Percentiles rank a stretch among this genome's conserved stretches.
Evolutionary conservation across 371 early-diverging fungal species (phyloP).

Genomic region (Actinomucor elegans): DNA sequence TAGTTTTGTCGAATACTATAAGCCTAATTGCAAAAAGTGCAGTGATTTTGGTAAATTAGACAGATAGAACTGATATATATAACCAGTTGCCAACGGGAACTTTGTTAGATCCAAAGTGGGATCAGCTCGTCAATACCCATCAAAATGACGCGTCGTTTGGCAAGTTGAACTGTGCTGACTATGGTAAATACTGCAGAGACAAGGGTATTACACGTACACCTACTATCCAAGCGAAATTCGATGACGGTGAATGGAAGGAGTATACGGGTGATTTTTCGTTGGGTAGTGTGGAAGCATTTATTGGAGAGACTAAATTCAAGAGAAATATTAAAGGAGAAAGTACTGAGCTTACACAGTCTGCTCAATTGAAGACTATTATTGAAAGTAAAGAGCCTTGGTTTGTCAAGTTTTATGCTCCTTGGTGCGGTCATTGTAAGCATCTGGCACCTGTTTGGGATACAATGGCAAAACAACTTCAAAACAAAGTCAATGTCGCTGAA

Average conservation of each 20-base stretch:
- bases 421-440: constrained; percentile 87
- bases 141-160: constrained; percentile 6
- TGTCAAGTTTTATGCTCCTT: constrained; percentile 82
- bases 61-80: too few relatives aligned
- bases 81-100: too few relatives aligned
- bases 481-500: constrained; percentile 71
- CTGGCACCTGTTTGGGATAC: constrained; percentile 78
- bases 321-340: constrained; percentile 13
- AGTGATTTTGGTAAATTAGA: constrained; percentile 35
- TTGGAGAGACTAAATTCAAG: background rate
- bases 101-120: constrained; percentile 5
- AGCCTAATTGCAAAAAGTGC: constrained; percentile 32
- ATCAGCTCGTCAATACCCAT: background rate
- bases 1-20: constrained; percentile 43
- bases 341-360: background rate
- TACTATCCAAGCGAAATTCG: constrained; percentile 4
- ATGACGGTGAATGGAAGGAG: constrained; percentile 13
- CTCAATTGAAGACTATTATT: constrained; percentile 4
- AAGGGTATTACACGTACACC: constrained; percentile 14
- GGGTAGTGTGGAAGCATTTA: constrained; percentile 6
- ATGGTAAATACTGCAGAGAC: constrained; percentile 11
- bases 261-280: constrained; percentile 3
- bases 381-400: constrained; percentile 57
- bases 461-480: constrained; percentile 58
- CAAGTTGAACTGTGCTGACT: constrained; percentile 10